Conservation (phyloP, 2,329 filamentous ascomycete genomes). For the Fusarium beomiforme region DNA sequence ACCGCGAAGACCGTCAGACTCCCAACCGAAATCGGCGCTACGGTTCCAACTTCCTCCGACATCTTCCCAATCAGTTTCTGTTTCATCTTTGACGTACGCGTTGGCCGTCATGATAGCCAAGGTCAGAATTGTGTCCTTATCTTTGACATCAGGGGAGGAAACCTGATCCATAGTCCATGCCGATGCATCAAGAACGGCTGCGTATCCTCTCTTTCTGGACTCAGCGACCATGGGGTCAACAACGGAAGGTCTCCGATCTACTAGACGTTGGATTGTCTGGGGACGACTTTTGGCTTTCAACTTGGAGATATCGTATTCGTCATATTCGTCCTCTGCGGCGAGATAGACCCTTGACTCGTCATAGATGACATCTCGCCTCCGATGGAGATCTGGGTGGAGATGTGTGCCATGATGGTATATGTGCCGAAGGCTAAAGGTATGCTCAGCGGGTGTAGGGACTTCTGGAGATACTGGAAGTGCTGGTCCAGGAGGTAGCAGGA, state of each 20-base stretch:
- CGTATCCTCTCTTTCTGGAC: constrained; percentile 74
- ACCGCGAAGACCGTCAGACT: constrained; percentile 85
- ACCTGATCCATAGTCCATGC: constrained; percentile 88
- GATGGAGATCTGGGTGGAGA: constrained; percentile 79
- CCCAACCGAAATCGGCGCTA: constrained; percentile 92
- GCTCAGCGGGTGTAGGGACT: constrained; percentile 60
- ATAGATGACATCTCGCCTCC: constrained; percentile 74
- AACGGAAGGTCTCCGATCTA: constrained; percentile 77
- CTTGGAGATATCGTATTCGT: constrained; percentile 60
- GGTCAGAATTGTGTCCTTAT: constrained; percentile 84
- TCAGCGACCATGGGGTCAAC: constrained; percentile 83
- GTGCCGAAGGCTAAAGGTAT: constrained; percentile 79
- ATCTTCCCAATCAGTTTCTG: constrained; percentile 83
- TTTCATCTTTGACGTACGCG: constrained; percentile 82
- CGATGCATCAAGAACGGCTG: constrained; percentile 73
- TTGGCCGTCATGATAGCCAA: constrained; percentile 90
- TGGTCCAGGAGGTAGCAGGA: constrained; percentile 54
- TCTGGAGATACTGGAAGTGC: constrained; percentile 55
- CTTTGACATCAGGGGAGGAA: constrained; percentile 80
- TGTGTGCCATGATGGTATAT: constrained; percentile 93
- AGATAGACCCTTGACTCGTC: constrained; percentile 67
- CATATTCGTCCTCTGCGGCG: constrained; percentile 66
- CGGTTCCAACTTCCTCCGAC: constrained; percentile 84
- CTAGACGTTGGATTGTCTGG: constrained; percentile 80
- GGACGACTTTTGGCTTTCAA: constrained; percentile 72